Percentiles rank a stretch among this genome's conserved stretches.
Evolutionary conservation across 129 eudicot species (phyloP).

Genomic region (Dittrichia graveolens): DNA sequence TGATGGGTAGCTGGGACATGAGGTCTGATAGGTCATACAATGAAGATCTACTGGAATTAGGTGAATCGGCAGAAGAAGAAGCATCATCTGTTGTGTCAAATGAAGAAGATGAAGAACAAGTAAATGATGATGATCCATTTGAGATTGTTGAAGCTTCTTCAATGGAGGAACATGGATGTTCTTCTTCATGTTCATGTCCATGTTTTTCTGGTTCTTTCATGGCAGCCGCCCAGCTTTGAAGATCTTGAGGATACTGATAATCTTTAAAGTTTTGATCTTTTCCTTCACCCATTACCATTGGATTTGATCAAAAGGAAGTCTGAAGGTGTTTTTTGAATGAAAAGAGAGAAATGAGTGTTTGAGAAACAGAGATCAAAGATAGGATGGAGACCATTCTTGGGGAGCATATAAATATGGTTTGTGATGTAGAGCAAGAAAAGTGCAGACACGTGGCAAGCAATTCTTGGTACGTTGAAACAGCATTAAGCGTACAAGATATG

Average conservation of each 20-base stretch:
- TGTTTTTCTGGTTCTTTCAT: slow-evolving; percentile 15
- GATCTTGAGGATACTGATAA: slow-evolving; percentile 9
- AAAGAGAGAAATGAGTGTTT: slow-evolving; percentile 29
- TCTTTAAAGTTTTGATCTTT: slow-evolving; percentile 16
- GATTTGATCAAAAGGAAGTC: slow-evolving; percentile 18
- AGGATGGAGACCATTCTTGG: slow-evolving; percentile 34
- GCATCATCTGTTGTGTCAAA: slow-evolving; percentile 61
- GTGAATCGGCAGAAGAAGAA: slow-evolving; percentile 41
- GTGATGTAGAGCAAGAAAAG: slow-evolving; percentile 23
- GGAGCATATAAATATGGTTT: slow-evolving; percentile 47
- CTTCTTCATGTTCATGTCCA: slow-evolving; percentile 18
- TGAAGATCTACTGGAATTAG: slow-evolving; percentile 47
- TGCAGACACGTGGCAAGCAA: slow-evolving; percentile 32
- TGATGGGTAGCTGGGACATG: slow-evolving; percentile 76
- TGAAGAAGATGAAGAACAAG: slow-evolving; percentile 47
- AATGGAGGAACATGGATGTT: slow-evolving; percentile 35
- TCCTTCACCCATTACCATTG: slow-evolving; percentile 24
- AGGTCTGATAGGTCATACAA: slow-evolving; percentile 67
- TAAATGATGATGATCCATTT: slow-evolving; percentile 22
- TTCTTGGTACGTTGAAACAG: slow-evolving; percentile 29
- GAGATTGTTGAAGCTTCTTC: slow-evolving; percentile 46
- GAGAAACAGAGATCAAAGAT: slow-evolving; percentile 38
- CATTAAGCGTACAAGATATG: slow-evolving; percentile 33
- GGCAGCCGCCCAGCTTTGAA: slow-evolving; percentile 14
- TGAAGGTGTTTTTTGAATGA: slow-evolving; percentile 1